Evolutionary conservation across 306 rosid species (phyloP).

Genomic region (Boehmeria nivea): DNA sequence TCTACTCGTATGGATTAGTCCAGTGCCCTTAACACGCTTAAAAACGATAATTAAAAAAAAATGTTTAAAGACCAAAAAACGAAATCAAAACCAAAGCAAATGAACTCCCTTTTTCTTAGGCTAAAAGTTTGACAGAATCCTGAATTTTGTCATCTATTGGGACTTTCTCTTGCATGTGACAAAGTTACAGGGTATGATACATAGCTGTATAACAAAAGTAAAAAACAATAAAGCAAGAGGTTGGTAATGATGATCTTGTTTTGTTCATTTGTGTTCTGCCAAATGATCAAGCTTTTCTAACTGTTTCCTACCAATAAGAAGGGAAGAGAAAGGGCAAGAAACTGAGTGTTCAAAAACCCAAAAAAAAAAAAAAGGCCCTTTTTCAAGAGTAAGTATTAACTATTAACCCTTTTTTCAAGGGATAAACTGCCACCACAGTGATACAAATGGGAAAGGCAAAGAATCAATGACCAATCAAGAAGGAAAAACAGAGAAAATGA

Average conservation of each 20-base stretch:
- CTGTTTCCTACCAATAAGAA: conserved; percentile 11
- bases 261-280: too few relatives aligned
- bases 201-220: too few relatives aligned
- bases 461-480: background rate
- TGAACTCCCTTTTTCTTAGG: too few relatives aligned
- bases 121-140: background rate
- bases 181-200: too few relatives aligned
- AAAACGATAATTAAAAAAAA: background rate
- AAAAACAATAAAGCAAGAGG: too few relatives aligned
- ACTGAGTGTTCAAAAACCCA: background rate
- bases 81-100: background rate
- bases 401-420: too few relatives aligned
- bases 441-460: background rate
- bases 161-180: background rate
- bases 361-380: background rate
- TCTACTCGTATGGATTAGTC: too few relatives aligned
- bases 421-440: too few relatives aligned
- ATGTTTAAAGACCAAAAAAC: background rate
- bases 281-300: background rate
- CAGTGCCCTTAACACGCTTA: background rate
- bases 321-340: background rate
- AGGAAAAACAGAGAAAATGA: background rate
- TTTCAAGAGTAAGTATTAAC: background rate
- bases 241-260: too few relatives aligned
- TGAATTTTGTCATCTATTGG: too few relatives aligned